These are phyloP conservation scores for Fusarium sp. DNA, from an alignment of 2,329 filamentous ascomycete genomes.

Conservation along the genomic window DNA sequence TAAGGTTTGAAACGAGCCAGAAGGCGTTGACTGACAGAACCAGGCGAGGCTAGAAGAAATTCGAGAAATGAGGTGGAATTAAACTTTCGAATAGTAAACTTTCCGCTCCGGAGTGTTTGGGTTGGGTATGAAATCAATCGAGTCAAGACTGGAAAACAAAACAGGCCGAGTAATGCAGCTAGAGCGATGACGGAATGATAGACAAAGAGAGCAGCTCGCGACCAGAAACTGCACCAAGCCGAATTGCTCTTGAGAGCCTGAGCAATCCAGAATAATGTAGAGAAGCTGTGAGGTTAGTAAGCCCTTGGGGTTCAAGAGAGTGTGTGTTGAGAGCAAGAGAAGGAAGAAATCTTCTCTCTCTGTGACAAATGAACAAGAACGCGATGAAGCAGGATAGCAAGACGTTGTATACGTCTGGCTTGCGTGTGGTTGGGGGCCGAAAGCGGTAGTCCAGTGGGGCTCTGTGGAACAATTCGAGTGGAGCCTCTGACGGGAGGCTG, in stretches of 20 bases:
- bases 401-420: conserved; percentile 41
- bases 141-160: conserved; percentile 6
- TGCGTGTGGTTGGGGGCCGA: conserved; percentile 45
- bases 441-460: conserved; percentile 40
- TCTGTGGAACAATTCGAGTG: conserved; percentile 23
- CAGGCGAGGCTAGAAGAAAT: conserved; percentile 2
- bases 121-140: background rate
- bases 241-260: conserved; percentile 1
- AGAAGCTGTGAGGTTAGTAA: conserved; percentile 31
- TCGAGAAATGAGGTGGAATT: conserved; percentile 15
- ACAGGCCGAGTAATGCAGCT: background rate
- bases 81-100: conserved; percentile 20
- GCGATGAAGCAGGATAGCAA: conserved; percentile 37
- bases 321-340: conserved; percentile 10
- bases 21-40: conserved; percentile 19
- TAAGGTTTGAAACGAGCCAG: conserved; percentile 20
- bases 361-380: conserved; percentile 17
- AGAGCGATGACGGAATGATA: conserved; percentile 25
- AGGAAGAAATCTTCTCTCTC: conserved; percentile 23
- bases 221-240: background rate
- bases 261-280: background rate
- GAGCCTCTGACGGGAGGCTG: conserved; percentile 39
- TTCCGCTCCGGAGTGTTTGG: background rate
- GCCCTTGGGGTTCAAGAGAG: conserved; percentile 13
- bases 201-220: background rate